Evolutionary conservation across 306 rosid species (phyloP).

Genomic region (Ammopiptanthus mongolicus): DNA sequence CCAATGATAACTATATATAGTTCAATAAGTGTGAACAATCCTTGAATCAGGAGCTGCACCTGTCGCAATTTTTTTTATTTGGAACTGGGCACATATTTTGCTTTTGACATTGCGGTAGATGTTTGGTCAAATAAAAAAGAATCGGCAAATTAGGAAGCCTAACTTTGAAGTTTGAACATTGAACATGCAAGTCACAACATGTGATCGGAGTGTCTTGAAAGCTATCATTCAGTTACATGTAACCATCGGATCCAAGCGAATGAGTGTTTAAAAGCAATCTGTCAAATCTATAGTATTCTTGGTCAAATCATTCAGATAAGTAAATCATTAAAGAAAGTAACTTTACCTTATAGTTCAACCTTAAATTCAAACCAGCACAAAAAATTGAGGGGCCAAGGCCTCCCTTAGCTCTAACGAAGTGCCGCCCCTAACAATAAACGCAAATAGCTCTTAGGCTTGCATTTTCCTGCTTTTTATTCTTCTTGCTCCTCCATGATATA

Average conservation of each 20-base stretch:
- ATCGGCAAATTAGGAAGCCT: neutral
- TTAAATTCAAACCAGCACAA: neutral
- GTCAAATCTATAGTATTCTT: neutral
- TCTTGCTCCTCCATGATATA: neutral
- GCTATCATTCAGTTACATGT: neutral
- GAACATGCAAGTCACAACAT: too few species aligned
- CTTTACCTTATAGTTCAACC: neutral
- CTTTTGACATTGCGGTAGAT: too few species aligned
- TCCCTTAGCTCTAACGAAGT: neutral
- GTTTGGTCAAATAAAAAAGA: neutral
- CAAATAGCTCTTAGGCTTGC: neutral
- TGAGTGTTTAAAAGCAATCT: neutral
- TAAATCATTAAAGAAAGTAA: neutral
- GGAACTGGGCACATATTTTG: too few species aligned
- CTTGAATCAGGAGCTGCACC: too few species aligned
- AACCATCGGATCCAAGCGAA: neutral
- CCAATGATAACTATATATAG: too few species aligned
- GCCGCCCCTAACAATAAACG: neutral
- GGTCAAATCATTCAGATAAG: neutral
- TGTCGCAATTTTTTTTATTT: too few species aligned
- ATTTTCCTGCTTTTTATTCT: neutral
- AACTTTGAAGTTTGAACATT: neutral
- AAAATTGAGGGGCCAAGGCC: neutral
- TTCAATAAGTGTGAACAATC: too few species aligned
- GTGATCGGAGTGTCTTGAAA: neutral